A percentile compares a stretch with the other conserved stretches of the same genome.
phyloP scores from a whole-genome alignment of 192 early-diverging fungal species.

The Backusella sp. region DNA sequence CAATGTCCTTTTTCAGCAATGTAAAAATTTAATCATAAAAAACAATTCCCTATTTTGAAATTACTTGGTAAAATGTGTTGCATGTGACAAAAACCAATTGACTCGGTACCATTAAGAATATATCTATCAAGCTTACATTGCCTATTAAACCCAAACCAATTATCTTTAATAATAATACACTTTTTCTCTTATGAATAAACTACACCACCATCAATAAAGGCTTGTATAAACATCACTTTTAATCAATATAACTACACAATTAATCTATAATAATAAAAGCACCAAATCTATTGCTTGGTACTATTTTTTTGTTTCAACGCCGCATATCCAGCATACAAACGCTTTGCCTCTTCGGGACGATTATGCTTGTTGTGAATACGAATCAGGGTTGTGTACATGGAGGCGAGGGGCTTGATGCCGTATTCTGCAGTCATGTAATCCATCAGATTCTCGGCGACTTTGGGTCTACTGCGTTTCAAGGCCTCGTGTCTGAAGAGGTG shows the following conservation, averaged over 20 bases:
- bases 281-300: neutral
- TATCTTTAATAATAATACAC: neutral
- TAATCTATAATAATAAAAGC: neutral
- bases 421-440: conserved; percentile 30
- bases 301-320: neutral
- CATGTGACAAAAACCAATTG: no score
- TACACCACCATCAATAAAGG: neutral
- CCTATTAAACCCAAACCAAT: no score
- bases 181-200: no score
- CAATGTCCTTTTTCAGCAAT: neutral
- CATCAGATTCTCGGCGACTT: conserved; percentile 24
- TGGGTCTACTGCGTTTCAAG: conserved; percentile 17
- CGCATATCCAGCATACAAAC: conserved; percentile 20
- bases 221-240: neutral
- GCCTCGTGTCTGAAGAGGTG: conserved; percentile 36
- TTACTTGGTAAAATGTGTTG: no score
- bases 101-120: no score
- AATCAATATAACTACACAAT: neutral
- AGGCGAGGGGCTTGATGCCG: conserved; percentile 19
- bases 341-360: conserved; percentile 27
- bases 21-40: neutral
- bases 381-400: conserved; percentile 32
- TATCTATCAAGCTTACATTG: no score
- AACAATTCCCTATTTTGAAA: neutral
- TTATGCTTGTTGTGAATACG: conserved; percentile 30